Conservation (phyloP, 805 yeast genomes). For the Kuraishia ogatae region DNA sequence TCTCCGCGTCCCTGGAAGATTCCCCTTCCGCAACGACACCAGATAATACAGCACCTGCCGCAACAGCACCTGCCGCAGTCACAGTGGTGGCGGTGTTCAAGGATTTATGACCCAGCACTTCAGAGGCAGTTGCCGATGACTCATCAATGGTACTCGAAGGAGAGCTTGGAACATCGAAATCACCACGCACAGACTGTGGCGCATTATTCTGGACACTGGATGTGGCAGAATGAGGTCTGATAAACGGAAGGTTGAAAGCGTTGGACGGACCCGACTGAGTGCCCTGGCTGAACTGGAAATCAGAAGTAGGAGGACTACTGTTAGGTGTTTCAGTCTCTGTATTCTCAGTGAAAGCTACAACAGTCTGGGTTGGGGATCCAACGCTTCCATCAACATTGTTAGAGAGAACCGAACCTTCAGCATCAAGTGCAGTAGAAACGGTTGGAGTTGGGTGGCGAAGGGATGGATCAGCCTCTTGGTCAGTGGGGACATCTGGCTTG, state of each 20-base stretch:
- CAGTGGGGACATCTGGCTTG: not conserved
- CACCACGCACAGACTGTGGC: constrained; percentile 84
- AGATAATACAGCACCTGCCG: constrained; percentile 5
- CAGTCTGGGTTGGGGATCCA: constrained; percentile 13
- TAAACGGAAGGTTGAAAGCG: constrained; percentile 31
- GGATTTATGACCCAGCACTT: constrained; percentile 17
- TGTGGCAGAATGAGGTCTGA: constrained; percentile 71
- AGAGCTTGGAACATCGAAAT: constrained; percentile 31
- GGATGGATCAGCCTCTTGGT: not conserved
- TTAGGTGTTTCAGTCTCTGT: constrained; percentile 30
- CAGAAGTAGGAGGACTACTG: constrained; percentile 40
- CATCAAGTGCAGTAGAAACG: not conserved
- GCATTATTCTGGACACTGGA: constrained; percentile 92
- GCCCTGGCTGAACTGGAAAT: constrained; percentile 32
- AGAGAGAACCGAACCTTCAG: constrained; percentile 1
- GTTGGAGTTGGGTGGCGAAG: not conserved
- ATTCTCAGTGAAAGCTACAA: constrained; percentile 1
- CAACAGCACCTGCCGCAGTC: constrained; percentile 8
- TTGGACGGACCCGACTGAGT: constrained; percentile 4
- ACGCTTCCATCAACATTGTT: constrained; percentile 7
- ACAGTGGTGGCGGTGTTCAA: constrained; percentile 4
- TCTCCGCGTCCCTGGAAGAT: not conserved
- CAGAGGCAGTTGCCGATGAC: constrained; percentile 17
- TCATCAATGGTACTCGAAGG: constrained; percentile 24
- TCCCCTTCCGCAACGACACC: constrained; percentile 3